A percentile compares a stretch with the other conserved stretches of the same genome.
Conservation (phyloP, 1,284 basidiomycete species). For the Meira nashicola region DNA sequence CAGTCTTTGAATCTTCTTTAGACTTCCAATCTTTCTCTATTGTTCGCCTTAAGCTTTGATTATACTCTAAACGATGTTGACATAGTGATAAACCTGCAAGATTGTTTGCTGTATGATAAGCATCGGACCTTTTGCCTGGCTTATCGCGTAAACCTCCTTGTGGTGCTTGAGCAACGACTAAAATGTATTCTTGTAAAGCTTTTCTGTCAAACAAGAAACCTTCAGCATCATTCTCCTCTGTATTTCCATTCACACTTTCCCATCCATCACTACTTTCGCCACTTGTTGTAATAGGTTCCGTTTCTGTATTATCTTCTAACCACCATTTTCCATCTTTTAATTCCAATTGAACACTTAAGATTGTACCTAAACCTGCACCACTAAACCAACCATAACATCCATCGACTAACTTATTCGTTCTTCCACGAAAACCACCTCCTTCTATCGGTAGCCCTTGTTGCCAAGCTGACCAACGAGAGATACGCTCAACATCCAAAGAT, state of each 20-base stretch:
- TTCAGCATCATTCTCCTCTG: slow-evolving; percentile 23
- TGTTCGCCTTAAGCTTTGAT: slow-evolving; percentile 6
- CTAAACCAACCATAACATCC: slow-evolving; percentile 96
- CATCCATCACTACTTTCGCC: slow-evolving; percentile 7
- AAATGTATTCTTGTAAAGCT: slow-evolving; percentile 80
- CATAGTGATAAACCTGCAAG: slow-evolving; percentile 41
- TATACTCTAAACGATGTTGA: slow-evolving; percentile 28
- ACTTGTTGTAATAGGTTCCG: not conserved
- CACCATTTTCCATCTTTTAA: slow-evolving; percentile 37
- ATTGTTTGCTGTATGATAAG: slow-evolving; percentile 53
- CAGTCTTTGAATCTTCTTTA: not conserved
- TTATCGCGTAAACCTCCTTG: slow-evolving; percentile 84
- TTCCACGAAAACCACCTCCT: slow-evolving; percentile 83
- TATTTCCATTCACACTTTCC: slow-evolving; percentile 3
- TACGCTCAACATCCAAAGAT: slow-evolving; percentile 61
- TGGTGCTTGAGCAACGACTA: slow-evolving; percentile 75
- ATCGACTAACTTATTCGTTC: slow-evolving; percentile 96
- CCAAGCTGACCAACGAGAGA: slow-evolving; percentile 75
- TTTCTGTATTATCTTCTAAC: slow-evolving; percentile 6
- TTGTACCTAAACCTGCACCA: slow-evolving; percentile 82
- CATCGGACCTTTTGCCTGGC: slow-evolving; percentile 70
- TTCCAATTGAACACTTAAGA: slow-evolving; percentile 67
- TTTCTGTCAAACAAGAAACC: slow-evolving; percentile 49
- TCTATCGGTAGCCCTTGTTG: slow-evolving; percentile 83
- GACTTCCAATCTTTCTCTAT: slow-evolving; percentile 6